Conservation (phyloP, 805 yeast species). For the Ogataea nonfermentans region DNA sequence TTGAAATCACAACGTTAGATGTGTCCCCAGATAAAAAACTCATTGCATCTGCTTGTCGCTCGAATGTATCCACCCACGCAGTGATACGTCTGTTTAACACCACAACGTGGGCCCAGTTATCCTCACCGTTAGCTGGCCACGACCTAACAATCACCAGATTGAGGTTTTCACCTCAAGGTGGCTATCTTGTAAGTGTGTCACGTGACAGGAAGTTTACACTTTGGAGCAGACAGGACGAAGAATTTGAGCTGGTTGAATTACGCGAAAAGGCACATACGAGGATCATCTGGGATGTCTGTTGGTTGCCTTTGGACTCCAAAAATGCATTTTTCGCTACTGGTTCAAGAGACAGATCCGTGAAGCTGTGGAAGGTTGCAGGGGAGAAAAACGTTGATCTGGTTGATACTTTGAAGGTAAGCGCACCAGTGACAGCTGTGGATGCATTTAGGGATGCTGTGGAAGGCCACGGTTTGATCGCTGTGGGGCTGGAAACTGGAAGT, state of each 20-base stretch:
- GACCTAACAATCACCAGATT: conserved; percentile 82
- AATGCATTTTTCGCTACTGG: conserved; percentile 66
- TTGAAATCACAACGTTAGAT: conserved; percentile 81
- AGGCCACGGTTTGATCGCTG: conserved; percentile 44
- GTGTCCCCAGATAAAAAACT: conserved; percentile 58
- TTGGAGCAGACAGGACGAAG: conserved; percentile 50
- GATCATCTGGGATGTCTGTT: conserved; percentile 93
- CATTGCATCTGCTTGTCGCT: conserved; percentile 88
- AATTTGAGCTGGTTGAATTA: conserved; percentile 27
- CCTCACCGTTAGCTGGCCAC: conserved; percentile 66
- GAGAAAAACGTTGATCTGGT: conserved; percentile 33
- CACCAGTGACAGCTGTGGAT: conserved; percentile 69
- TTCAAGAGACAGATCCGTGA: conserved; percentile 78
- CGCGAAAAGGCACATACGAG: conserved; percentile 79
- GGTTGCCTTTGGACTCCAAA: conserved; percentile 60
- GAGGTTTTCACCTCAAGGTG: conserved; percentile 68
- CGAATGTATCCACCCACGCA: conserved; percentile 82
- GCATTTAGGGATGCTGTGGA: conserved; percentile 36
- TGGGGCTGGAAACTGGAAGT: conserved; percentile 71
- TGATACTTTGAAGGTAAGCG: conserved; percentile 43
- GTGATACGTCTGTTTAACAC: conserved; percentile 75
- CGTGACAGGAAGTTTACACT: conserved; percentile 85
- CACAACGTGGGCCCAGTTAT: conserved; percentile 56
- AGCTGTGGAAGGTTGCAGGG: conserved; percentile 54
- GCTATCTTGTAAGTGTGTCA: conserved; percentile 69